Evolutionary conservation across 257 asterid genomes (phyloP).

Genomic region (Cruciata laevipes): DNA sequence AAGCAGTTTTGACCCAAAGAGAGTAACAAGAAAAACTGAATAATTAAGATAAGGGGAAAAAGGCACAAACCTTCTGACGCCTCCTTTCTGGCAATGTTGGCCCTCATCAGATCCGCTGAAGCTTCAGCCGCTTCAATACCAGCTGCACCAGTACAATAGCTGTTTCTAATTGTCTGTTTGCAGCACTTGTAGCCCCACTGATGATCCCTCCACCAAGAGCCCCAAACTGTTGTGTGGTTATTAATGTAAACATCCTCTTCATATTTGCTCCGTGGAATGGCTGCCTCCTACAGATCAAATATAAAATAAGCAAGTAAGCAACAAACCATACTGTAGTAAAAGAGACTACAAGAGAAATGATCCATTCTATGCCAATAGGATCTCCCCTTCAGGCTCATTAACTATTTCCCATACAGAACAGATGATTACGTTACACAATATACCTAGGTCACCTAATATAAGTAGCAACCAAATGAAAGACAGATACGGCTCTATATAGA

Average conservation of each 20-base stretch:
- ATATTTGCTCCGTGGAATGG: constrained; percentile 82
- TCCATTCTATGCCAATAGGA: neutral
- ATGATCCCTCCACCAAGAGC: constrained; percentile 96
- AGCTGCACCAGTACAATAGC: constrained; percentile 88
- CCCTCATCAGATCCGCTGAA: constrained; percentile 80
- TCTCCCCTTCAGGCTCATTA: neutral
- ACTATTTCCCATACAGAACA: neutral
- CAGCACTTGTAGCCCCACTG: constrained; percentile 98
- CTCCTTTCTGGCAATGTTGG: constrained; percentile 85
- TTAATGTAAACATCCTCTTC: constrained; percentile 76
- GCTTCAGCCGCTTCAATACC: constrained; percentile 99
- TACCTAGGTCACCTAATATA: neutral
- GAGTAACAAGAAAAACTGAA: neutral
- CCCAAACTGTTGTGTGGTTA: constrained; percentile 86
- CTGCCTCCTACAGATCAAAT: constrained; percentile 47
- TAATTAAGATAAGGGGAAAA: neutral
- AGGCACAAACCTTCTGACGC: constrained; percentile 55
- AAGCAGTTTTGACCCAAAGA: neutral
- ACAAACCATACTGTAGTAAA: constrained; percentile 10
- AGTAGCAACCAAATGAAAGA: neutral
- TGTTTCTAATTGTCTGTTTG: constrained; percentile 75
- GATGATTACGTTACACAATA: no score
- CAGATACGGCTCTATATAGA: neutral
- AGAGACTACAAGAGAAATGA: neutral
- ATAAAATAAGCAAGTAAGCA: constrained; percentile 13